Percentiles rank a stretch among this genome's conserved stretches.
phyloP scores from a whole-genome alignment of 306 rosid genomes.

The Malus sieversii region DNA sequence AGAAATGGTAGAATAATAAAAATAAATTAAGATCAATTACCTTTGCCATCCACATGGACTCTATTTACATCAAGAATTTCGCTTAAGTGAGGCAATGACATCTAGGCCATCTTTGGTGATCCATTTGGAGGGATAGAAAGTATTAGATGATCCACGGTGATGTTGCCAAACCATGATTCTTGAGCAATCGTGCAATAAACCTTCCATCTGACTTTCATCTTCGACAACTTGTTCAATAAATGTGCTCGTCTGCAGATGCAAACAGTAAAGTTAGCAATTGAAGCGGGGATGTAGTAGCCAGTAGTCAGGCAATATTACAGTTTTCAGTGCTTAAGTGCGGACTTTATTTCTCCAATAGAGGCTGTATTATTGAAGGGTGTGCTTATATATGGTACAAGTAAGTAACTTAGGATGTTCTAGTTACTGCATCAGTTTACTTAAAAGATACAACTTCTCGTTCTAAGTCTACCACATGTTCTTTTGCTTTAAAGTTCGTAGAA shows the following conservation, averaged over 20 bases:
- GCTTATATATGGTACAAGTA: background rate
- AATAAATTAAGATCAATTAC: background rate
- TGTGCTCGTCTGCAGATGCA: slow-evolving; percentile 55
- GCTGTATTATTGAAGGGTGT: background rate
- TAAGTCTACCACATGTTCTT: background rate
- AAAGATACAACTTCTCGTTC: background rate
- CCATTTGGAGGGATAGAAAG: slow-evolving; percentile 61
- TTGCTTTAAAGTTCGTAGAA: background rate
- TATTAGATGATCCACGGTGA: slow-evolving; percentile 34
- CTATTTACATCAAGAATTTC: slow-evolving; percentile 22
- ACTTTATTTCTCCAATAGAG: background rate
- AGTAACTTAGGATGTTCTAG: background rate
- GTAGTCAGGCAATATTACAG: slow-evolving; percentile 9
- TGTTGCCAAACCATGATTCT: slow-evolving; percentile 74
- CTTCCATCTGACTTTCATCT: slow-evolving; percentile 94
- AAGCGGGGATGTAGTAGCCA: background rate
- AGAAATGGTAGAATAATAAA: background rate
- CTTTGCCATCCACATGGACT: slow-evolving; percentile 13
- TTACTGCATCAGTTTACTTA: background rate
- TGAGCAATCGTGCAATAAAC: slow-evolving; percentile 54
- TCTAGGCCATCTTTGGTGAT: slow-evolving; percentile 47
- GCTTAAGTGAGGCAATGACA: slow-evolving; percentile 36
- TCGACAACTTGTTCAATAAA: slow-evolving; percentile 77
- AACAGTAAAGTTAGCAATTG: slow-evolving; percentile 16
- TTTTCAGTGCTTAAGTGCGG: background rate